Percentiles rank a stretch among this genome's conserved stretches.
These are phyloP conservation scores for Lodderomyces jiufengensis DNA, from an alignment of 1,139 yeast species.

Conservation along the genomic window DNA sequence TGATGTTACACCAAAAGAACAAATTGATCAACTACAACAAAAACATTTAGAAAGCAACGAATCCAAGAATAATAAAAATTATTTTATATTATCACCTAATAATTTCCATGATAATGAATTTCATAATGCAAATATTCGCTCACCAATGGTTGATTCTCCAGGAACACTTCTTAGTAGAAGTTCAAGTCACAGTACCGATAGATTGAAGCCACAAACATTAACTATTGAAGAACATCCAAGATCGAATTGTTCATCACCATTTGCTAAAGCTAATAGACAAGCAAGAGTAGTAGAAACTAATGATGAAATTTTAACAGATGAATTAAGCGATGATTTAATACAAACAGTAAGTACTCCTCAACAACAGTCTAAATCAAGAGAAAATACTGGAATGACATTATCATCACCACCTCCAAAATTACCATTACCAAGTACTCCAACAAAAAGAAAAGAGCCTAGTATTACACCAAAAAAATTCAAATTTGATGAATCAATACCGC, in stretches of 20 bases:
- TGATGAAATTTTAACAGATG: constrained; percentile 24
- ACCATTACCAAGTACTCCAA: constrained; percentile 31
- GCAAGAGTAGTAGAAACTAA: constrained; percentile 45
- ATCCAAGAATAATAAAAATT: constrained; percentile 20
- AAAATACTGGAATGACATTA: constrained; percentile 9
- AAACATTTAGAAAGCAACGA: background rate
- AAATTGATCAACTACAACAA: constrained; percentile 2
- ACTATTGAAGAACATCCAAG: constrained; percentile 17
- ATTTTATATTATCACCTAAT: constrained; percentile 40
- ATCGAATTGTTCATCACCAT: constrained; percentile 37
- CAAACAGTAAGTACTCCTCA: constrained; percentile 17
- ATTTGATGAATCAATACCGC: constrained; percentile 19
- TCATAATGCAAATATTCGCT: constrained; percentile 19
- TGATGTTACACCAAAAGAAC: constrained; percentile 17
- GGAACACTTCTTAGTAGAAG: constrained; percentile 7
- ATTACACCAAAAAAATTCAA: constrained; percentile 6
- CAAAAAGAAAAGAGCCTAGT: constrained; percentile 5
- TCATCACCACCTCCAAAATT: constrained; percentile 36
- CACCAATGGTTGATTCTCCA: constrained; percentile 14
- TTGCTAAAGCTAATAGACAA: constrained; percentile 44
- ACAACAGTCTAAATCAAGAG: constrained; percentile 2
- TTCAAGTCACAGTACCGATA: constrained; percentile 2
- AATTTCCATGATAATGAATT: constrained; percentile 37
- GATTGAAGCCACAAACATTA: constrained; percentile 5
- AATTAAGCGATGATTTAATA: constrained; percentile 16